phyloP scores from a whole-genome alignment of 2,329 filamentous ascomycete species.

The Cladobotryum mycophilum region DNA sequence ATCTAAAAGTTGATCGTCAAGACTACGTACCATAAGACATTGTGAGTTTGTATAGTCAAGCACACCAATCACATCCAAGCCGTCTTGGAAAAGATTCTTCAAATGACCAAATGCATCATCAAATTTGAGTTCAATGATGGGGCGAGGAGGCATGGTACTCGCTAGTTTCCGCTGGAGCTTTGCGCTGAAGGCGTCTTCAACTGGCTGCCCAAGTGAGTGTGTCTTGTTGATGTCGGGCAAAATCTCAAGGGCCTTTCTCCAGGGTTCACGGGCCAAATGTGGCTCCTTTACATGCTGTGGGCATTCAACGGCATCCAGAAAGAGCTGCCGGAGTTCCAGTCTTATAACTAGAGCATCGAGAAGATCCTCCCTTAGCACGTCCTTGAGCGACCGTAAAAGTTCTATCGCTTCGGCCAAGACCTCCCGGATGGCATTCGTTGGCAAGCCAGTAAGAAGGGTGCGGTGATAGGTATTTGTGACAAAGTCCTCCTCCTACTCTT shows the following conservation, averaged over 20 bases:
- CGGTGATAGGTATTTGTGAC: constrained; percentile 86
- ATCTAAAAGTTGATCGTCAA: not conserved
- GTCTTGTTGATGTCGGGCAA: constrained; percentile 54
- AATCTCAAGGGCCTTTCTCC: constrained; percentile 44
- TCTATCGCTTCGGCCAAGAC: constrained; percentile 49
- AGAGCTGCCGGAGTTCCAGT: constrained; percentile 58
- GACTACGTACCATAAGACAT: constrained; percentile 56
- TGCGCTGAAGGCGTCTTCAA: constrained; percentile 77
- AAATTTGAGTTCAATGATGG: constrained; percentile 73
- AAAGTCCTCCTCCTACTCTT: constrained; percentile 81
- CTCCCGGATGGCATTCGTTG: constrained; percentile 47
- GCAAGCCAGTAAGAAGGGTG: constrained; percentile 61
- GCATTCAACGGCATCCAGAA: constrained; percentile 51
- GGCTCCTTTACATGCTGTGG: constrained; percentile 38
- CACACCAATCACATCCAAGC: constrained; percentile 60
- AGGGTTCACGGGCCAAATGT: constrained; percentile 43
- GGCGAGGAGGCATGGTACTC: constrained; percentile 87
- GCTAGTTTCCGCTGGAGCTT: constrained; percentile 89
- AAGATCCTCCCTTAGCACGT: constrained; percentile 35
- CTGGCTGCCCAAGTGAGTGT: constrained; percentile 54
- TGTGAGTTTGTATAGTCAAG: constrained; percentile 62
- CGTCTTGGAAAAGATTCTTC: constrained; percentile 64
- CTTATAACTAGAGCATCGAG: constrained; percentile 55
- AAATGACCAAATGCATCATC: constrained; percentile 66
- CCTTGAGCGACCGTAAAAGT: constrained; percentile 40